Conservation (phyloP, 257 asterid genomes). For the Striga asiatica region DNA sequence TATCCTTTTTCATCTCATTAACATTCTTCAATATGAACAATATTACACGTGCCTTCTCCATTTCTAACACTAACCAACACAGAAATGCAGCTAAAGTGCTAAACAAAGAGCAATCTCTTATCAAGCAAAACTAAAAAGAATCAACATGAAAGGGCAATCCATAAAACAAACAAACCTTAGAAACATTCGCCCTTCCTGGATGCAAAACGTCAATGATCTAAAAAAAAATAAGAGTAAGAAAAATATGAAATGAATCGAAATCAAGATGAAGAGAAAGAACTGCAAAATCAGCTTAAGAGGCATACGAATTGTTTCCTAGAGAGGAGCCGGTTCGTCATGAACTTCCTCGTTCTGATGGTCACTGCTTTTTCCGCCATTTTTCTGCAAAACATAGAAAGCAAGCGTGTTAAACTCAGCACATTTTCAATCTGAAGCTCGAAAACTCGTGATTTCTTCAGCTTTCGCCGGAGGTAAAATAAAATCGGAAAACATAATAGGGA, state of each 20-base stretch:
- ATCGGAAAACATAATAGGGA: neutral
- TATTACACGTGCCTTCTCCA: too few species aligned
- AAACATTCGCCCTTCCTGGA: constrained; percentile 84
- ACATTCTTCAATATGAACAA: too few species aligned
- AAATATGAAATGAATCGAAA: neutral
- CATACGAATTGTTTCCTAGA: constrained; percentile 82
- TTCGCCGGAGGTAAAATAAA: too few species aligned
- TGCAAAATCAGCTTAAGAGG: neutral
- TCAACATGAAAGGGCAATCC: neutral
- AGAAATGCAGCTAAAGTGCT: too few species aligned
- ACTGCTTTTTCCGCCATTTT: constrained; percentile 96
- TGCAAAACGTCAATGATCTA: constrained; percentile 83
- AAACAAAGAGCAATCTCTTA: too few species aligned
- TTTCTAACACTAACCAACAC: too few species aligned
- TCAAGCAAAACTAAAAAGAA: too few species aligned
- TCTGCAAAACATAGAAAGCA: constrained; percentile 8
- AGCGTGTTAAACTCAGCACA: neutral
- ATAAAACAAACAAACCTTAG: constrained; percentile 42
- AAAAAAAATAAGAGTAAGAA: neutral
- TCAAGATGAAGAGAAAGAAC: neutral
- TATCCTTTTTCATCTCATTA: too few species aligned
- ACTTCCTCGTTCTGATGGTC: constrained; percentile 78
- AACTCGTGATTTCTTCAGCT: too few species aligned
- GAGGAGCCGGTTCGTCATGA: constrained; percentile 84
- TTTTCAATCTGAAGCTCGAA: neutral